Conservation (phyloP, 176 grass and related monocot species). For the Paspalum notatum region DNA sequence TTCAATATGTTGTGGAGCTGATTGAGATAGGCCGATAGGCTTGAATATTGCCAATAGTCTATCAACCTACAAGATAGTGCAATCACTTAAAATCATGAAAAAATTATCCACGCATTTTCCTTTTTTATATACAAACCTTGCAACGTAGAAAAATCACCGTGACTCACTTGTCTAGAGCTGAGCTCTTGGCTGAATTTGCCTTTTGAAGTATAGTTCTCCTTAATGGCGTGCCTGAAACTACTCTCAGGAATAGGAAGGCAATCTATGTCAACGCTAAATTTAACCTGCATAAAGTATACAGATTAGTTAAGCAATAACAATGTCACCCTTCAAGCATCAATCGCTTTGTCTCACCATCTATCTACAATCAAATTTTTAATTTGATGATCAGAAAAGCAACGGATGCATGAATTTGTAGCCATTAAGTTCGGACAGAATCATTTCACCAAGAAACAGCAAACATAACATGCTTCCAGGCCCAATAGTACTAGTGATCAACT, state of each 20-base stretch:
- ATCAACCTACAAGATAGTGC: conserved; percentile 46
- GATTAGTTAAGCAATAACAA: conserved; percentile 19
- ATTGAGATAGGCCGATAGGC: conserved; percentile 29
- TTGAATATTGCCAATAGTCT: conserved; percentile 53
- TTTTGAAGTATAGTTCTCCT: conserved; percentile 68
- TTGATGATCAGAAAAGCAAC: background rate
- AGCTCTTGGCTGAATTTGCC: conserved; percentile 64
- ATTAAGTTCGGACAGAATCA: background rate
- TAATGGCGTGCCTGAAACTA: conserved; percentile 67
- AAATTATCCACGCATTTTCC: background rate
- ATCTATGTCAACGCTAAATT: conserved; percentile 60
- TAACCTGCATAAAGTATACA: conserved; percentile 48
- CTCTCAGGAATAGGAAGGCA: conserved; percentile 67
- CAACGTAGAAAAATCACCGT: conserved; percentile 1
- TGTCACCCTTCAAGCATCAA: background rate
- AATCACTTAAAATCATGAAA: conserved; percentile 15
- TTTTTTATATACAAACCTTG: conserved; percentile 4
- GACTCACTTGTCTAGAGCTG: conserved; percentile 60
- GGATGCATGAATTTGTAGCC: background rate
- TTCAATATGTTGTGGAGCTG: conserved; percentile 31
- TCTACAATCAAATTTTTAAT: conserved; percentile 6
- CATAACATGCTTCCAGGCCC: background rate
- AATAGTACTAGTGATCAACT: background rate
- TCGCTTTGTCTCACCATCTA: background rate
- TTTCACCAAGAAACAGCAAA: background rate